Conservation (phyloP, 2,329 filamentous ascomycete species). For the Aspergillus bombycis region DNA sequence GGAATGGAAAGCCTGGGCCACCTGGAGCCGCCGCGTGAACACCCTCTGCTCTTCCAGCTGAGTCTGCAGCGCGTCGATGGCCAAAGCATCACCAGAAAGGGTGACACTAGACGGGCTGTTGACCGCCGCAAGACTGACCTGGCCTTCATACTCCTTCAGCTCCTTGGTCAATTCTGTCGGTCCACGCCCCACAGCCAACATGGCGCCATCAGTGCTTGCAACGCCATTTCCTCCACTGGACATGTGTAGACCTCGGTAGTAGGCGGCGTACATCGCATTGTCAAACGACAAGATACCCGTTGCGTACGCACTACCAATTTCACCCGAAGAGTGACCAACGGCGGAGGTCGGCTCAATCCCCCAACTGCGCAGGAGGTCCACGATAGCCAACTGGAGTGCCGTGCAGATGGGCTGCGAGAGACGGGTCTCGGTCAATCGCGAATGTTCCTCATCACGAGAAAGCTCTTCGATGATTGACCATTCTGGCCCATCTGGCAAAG, state of each 20-base stretch:
- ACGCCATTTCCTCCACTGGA: too few species aligned
- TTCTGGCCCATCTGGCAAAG: slow-evolving; percentile 13
- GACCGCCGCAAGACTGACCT: slow-evolving; percentile 36
- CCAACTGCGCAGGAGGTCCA: neutral
- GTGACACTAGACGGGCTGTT: slow-evolving; percentile 45
- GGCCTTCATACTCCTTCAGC: slow-evolving; percentile 20
- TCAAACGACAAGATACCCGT: slow-evolving; percentile 15
- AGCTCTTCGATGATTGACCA: slow-evolving; percentile 18
- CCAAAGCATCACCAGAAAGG: slow-evolving; percentile 36
- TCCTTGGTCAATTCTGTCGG: slow-evolving; percentile 14
- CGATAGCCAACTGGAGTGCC: too few species aligned
- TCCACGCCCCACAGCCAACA: slow-evolving; percentile 29
- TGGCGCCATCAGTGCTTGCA: slow-evolving; percentile 20
- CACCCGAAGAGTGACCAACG: slow-evolving; percentile 26
- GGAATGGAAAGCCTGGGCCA: too few species aligned
- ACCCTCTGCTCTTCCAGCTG: too few species aligned
- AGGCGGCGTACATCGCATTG: slow-evolving; percentile 14
- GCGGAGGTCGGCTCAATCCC: slow-evolving; percentile 17
- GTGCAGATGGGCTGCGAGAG: too few species aligned
- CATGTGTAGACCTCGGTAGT: too few species aligned
- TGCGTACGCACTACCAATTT: slow-evolving; percentile 27
- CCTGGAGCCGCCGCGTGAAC: too few species aligned
- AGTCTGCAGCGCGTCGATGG: slow-evolving; percentile 24
- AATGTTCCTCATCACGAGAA: slow-evolving; percentile 4
- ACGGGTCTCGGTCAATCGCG: too few species aligned